Percentiles rank a stretch among this genome's conserved stretches.
phyloP scores from a whole-genome alignment of 441 rosid genomes.

The Corymbia citriodora region DNA sequence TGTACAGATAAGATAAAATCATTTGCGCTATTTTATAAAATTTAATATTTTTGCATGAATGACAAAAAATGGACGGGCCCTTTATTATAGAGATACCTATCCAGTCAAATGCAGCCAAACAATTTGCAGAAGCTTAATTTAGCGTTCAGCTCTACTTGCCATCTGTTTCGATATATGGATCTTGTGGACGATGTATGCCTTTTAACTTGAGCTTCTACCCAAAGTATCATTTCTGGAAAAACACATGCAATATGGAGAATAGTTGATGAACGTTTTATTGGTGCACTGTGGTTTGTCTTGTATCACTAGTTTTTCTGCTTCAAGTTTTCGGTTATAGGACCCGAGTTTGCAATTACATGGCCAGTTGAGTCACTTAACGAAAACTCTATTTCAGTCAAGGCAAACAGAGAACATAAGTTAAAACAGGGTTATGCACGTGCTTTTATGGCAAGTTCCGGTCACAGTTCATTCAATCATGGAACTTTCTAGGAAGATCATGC shows the following conservation, averaged over 20 bases:
- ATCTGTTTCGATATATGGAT: background rate
- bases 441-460: conserved; percentile 71
- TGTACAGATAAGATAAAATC: background rate
- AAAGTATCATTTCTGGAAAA: background rate
- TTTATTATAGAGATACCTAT: background rate
- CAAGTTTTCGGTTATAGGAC: background rate
- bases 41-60: background rate
- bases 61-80: background rate
- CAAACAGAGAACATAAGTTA: background rate
- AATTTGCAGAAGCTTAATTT: background rate
- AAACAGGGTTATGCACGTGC: background rate
- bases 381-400: background rate
- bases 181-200: background rate
- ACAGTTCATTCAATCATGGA: conserved; percentile 94
- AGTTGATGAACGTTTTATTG: background rate
- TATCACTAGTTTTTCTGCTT: background rate
- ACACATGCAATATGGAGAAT: background rate
- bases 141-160: background rate
- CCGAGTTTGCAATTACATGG: background rate
- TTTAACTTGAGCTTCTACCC: background rate
- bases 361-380: background rate
- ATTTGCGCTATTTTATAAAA: background rate
- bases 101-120: background rate
- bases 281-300: background rate
- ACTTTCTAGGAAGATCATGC: conserved; percentile 67